phyloP scores from a whole-genome alignment of 192 early-diverging fungal genomes.

The Rhizophagus prolifer region DNA sequence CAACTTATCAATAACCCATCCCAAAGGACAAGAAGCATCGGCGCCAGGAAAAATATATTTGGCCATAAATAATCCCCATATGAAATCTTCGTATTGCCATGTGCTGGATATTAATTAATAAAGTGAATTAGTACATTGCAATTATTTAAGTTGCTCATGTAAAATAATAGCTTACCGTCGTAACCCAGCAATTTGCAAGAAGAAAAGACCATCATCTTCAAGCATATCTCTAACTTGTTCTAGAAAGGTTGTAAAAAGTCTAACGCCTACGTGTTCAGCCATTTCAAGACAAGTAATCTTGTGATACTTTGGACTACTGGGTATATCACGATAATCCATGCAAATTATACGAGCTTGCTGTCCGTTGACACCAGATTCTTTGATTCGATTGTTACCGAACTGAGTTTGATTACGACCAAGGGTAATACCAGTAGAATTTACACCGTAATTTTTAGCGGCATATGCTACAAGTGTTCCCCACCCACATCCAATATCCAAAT shows the following conservation, averaged over 20 bases:
- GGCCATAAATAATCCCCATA: constrained; percentile 96
- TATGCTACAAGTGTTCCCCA: constrained; percentile 93
- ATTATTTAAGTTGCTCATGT: not conserved
- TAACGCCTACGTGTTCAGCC: constrained; percentile 98
- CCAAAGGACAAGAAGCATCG: constrained; percentile 93
- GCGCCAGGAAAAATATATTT: constrained; percentile 99
- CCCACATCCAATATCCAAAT: constrained; percentile 97
- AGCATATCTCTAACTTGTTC: constrained; percentile 90
- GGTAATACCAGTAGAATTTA: constrained; percentile 91
- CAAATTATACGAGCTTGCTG: constrained; percentile 78
- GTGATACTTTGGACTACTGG: constrained; percentile 82
- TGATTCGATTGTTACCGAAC: constrained; percentile 83
- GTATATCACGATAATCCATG: constrained; percentile 99
- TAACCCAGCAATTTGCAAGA: constrained; percentile 96
- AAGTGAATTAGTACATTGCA: too few species aligned
- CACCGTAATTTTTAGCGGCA: constrained; percentile 86
- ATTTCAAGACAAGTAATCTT: constrained; percentile 98
- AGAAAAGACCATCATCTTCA: constrained; percentile 97
- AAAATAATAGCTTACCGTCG: constrained; percentile 41
- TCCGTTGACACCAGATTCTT: constrained; percentile 72
- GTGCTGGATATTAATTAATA: constrained; percentile 28
- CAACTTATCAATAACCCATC: constrained; percentile 93
- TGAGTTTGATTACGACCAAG: constrained; percentile 89
- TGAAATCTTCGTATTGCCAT: constrained; percentile 66
- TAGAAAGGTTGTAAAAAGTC: constrained; percentile 88